Conservation (phyloP, 2,329 filamentous ascomycete species). For the Alternaria metachromatica region DNA sequence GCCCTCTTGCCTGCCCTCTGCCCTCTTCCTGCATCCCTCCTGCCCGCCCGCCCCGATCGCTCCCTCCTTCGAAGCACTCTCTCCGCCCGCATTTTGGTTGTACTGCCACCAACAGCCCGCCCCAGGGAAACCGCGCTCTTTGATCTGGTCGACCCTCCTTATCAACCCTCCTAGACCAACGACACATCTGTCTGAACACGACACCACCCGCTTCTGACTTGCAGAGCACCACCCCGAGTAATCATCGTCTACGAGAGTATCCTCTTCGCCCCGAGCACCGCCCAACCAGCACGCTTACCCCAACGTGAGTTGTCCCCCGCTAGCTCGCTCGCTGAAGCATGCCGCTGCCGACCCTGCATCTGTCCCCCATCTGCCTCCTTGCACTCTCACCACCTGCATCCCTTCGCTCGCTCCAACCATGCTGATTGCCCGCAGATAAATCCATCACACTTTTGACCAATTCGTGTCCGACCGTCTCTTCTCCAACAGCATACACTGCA, state of each 20-base stretch:
- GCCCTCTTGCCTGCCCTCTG: constrained; percentile 21
- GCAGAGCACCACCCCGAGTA: constrained; percentile 29
- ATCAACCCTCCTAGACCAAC: constrained; percentile 31
- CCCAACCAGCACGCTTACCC: constrained; percentile 25
- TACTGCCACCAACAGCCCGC: constrained; percentile 35
- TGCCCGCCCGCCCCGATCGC: constrained; percentile 37
- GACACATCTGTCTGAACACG: constrained; percentile 23
- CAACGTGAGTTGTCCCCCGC: constrained; percentile 37
- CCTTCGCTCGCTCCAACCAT: not conserved
- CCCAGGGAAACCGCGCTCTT: constrained; percentile 49
- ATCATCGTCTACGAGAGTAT: constrained; percentile 41
- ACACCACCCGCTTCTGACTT: constrained; percentile 30
- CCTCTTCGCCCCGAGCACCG: constrained; percentile 30
- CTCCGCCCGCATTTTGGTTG: constrained; percentile 42
- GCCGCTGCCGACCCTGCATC: constrained; percentile 28
- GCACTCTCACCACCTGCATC: constrained; percentile 1
- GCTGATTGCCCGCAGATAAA: constrained; percentile 37
- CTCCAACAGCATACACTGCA: constrained; percentile 31
- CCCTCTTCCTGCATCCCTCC: constrained; percentile 9
- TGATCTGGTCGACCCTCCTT: constrained; percentile 45
- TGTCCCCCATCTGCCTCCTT: constrained; percentile 13
- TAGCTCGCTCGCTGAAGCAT: constrained; percentile 33
- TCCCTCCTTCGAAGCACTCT: constrained; percentile 49
- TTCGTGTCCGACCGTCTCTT: constrained; percentile 34
- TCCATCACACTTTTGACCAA: constrained; percentile 27